Evolutionary conservation across 208 protist species (phyloP).

Genomic region (Vickermania spadyakhi): DNA sequence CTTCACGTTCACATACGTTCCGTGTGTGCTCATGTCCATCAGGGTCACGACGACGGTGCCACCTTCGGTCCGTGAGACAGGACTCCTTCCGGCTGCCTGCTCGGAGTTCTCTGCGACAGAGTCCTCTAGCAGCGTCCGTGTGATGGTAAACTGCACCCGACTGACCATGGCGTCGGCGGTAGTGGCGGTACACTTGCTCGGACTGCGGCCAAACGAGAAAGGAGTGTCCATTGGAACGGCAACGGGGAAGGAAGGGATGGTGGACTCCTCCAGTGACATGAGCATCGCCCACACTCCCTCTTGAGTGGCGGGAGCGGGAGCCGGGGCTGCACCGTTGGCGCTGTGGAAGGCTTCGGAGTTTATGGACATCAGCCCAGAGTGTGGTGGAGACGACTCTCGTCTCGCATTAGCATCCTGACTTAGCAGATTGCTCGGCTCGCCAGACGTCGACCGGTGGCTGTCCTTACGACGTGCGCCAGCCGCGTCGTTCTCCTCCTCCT

Average conservation of each 20-base stretch:
- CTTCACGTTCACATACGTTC: slow-evolving; percentile 87
- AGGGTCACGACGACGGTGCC: slow-evolving; percentile 9
- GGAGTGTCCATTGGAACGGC: slow-evolving; percentile 29
- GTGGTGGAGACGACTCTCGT: no score
- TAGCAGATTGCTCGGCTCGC: no score
- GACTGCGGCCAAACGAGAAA: slow-evolving; percentile 76
- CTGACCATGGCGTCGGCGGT: slow-evolving; percentile 72
- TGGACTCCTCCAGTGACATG: slow-evolving; percentile 58
- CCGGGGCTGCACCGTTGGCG: no score
- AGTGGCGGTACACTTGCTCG: slow-evolving; percentile 61
- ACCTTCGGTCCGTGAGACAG: background rate
- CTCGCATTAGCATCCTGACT: no score
- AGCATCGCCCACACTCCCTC: slow-evolving; percentile 63
- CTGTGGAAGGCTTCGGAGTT: no score
- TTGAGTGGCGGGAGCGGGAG: no score
- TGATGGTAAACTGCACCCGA: slow-evolving; percentile 76
- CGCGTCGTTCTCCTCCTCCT: no score
- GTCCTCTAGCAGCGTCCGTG: slow-evolving; percentile 13
- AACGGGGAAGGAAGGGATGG: slow-evolving; percentile 62
- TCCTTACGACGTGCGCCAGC: no score
- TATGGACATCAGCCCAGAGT: no score
- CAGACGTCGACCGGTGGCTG: no score
- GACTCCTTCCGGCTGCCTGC: background rate
- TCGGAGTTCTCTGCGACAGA: background rate
- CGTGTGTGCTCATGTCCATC: slow-evolving; percentile 72